Base-by-base conservation (phyloP, 140 eudicot genomes). In the Anethum foeniculum region DNA sequence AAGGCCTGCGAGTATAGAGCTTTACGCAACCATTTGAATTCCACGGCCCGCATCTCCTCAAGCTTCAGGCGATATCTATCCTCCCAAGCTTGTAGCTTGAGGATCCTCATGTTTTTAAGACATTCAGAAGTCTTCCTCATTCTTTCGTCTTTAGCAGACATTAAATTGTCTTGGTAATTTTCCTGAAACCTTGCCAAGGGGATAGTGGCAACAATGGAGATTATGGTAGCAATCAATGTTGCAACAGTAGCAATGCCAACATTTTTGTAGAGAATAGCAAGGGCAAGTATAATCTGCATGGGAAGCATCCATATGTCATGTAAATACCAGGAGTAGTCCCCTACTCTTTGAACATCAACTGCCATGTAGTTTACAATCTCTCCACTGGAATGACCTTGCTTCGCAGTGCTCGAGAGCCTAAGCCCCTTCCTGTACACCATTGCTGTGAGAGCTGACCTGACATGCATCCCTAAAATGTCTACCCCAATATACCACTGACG, bases 21-120 rank as follows among this genome's bases (percentile, higher is more conserved):
- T 78, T 87, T 89, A 36, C 84, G 68, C 3, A 89, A 85, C 86
- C 88, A 89, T 68, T 84, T 87, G 19, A 87, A 87, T 58, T 89
- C 93, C 77, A 83, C 88, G 52, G 77, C 16, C 18, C 93, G 84
- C 89, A 89, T 85, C 27, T 84, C 91, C 84, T 85, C 88, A 28
- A 89, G 78, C 77, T 15, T 83, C 28, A 68, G 60, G 60, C 85
- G 76, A 84, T 85, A 89, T 43, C 85, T 85, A n/a, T 87, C 89
- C 84, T 89, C 93, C 93, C 93, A 90, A 21, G 93, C 91, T 79
- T 90, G 87, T 81, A 86, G 82, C 83, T 90, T 90, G 56, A 90
- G 84, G 38, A 87, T 84, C 84, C 90, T 85, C 93, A 90, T 90
- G 73, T 84, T 90, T 84, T 82, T 87, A 30, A 90, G 85, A 78